Percentiles rank a stretch among this genome's conserved stretches.
phyloP scores from a whole-genome alignment of 345 rosid species.

The thale cress (Arabidopsis thaliana) region TAIR10.1 NC_003076.8:25305501-25306000 shows the following conservation, averaged over 20 bases:
- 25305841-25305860: conserved; percentile 18
- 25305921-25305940: conserved; percentile 45
- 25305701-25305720: conserved; percentile 21
- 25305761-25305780: conserved; percentile 23
- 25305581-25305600: conserved; percentile 17
- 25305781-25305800: conserved; percentile 38
- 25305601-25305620: conserved; percentile 19
- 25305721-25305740: conserved; percentile 9
- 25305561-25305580: conserved; percentile 13
- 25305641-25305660: conserved; percentile 23
- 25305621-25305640: conserved; percentile 20
- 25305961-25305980: conserved; percentile 41
- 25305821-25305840: conserved; percentile 10
- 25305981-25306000: conserved; percentile 33
- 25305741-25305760: conserved; percentile 23
- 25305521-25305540: conserved; percentile 35
- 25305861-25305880: conserved; percentile 34
- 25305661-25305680: neutral
- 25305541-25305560: conserved; percentile 32
- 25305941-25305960: conserved; percentile 40
- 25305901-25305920: conserved; percentile 41
- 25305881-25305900: conserved; percentile 38
- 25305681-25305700: conserved; percentile 11
- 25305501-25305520: neutral
- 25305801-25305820: conserved; percentile 28